phyloP scores from a whole-genome alignment of 768 basidiomycete species.

The Boletus pseudo-olivaceus region DNA sequence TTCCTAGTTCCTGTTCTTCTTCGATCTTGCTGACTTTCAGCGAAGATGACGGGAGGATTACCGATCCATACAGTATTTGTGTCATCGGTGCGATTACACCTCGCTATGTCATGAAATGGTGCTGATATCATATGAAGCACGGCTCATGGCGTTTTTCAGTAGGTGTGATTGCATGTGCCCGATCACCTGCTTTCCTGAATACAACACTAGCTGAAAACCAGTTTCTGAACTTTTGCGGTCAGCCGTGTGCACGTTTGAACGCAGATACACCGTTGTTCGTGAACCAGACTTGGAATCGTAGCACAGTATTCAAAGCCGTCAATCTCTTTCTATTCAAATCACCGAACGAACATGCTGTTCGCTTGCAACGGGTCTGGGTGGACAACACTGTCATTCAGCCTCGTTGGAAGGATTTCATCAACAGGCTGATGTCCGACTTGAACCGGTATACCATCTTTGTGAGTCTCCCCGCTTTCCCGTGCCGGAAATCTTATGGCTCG shows the following conservation, averaged over 20 bases:
- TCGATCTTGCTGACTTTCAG: not conserved
- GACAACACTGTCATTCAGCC: conserved; percentile 8
- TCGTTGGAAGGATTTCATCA: conserved; percentile 13
- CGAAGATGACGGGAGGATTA: not conserved
- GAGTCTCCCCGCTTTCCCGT: not conserved
- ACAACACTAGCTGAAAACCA: conserved; percentile 6
- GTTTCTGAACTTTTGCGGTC: conserved; percentile 13
- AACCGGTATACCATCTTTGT: conserved; percentile 12
- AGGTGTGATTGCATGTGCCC: not conserved
- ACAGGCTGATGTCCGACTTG: conserved; percentile 1
- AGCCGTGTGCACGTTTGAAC: conserved; percentile 9
- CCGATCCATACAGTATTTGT: conserved; percentile 7
- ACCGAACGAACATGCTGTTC: conserved; percentile 7
- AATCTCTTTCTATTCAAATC: conserved; percentile 3
- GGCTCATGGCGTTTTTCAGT: conserved; percentile 13
- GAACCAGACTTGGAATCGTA: conserved; percentile 5
- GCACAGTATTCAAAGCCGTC: not conserved
- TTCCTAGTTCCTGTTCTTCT: too few relatives aligned
- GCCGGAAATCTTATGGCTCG: not conserved
- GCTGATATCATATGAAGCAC: conserved; percentile 5
- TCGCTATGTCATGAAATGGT: not conserved
- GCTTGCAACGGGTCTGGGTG: conserved; percentile 12
- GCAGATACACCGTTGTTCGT: conserved; percentile 8
- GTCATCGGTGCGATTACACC: conserved; percentile 6
- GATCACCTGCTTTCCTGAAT: not conserved